These are phyloP conservation scores for Globisporangium alternatum DNA, from an alignment of 352 stramenopile species.

Conservation along the genomic window DNA sequence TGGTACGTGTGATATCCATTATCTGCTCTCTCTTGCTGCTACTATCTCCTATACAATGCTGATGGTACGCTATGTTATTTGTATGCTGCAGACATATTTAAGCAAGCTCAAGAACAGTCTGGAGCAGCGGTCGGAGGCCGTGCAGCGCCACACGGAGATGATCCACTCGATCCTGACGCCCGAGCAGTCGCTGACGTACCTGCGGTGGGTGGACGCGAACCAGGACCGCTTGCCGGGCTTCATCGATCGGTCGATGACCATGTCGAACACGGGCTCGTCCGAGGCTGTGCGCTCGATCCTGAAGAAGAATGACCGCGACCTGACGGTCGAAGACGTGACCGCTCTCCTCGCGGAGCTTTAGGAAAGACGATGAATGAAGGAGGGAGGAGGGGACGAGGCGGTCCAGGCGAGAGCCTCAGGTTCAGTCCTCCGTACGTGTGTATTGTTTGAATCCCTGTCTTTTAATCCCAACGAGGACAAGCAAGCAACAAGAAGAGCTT, in stretches of 20 bases:
- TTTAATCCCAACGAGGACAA: neutral
- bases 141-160: conserved; percentile 77
- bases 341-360: conserved; percentile 67
- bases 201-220: conserved; percentile 81
- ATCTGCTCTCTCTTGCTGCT: neutral
- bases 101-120: conserved; percentile 85
- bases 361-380: neutral
- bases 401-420: too few species aligned
- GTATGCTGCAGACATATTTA: conserved; percentile 74
- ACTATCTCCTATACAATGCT: neutral
- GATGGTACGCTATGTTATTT: neutral
- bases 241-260: conserved; percentile 57
- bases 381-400: neutral
- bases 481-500: neutral
- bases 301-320: conserved; percentile 80
- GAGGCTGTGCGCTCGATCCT: conserved; percentile 73
- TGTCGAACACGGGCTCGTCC: conserved; percentile 51
- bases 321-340: conserved; percentile 86
- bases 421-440: neutral
- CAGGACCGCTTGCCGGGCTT: conserved; percentile 63
- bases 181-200: conserved; percentile 80
- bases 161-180: conserved; percentile 85
- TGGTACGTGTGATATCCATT: conserved; percentile 39
- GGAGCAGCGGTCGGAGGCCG: conserved; percentile 71
- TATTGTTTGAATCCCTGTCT: conserved; percentile 5